Evolutionary conservation across 495 filamentous ascomycete species (phyloP).

Genomic region (Clavariopsis aquatica): DNA sequence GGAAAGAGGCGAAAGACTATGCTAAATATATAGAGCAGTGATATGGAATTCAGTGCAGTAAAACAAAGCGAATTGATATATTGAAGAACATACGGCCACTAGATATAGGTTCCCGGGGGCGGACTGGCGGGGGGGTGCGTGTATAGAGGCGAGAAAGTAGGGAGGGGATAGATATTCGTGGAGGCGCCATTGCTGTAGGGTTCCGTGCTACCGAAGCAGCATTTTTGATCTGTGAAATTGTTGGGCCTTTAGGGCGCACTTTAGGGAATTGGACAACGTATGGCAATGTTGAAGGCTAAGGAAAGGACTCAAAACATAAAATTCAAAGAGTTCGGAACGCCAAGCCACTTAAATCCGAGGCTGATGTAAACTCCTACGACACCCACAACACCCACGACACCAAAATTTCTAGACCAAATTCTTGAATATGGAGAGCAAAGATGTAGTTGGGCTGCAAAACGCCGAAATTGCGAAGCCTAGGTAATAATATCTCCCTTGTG

Average conservation of each 20-base stretch:
- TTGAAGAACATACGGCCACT: not conserved
- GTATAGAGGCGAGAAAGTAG: constrained; percentile 20
- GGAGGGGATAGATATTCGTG: constrained; percentile 9
- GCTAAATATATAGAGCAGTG: too few species aligned
- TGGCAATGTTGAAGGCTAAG: not conserved
- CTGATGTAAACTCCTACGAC: not conserved
- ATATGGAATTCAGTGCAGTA: too few species aligned
- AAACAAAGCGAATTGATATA: not conserved
- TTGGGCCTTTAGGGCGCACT: not conserved
- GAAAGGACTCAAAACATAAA: not conserved
- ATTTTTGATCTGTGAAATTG: not conserved
- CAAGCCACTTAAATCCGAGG: constrained; percentile 23
- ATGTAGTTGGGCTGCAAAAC: constrained; percentile 7
- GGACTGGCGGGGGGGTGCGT: not conserved
- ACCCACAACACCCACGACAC: not conserved
- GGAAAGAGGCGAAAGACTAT: too few species aligned
- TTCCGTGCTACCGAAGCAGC: constrained; percentile 14
- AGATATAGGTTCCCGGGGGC: not conserved
- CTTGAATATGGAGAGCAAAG: not conserved
- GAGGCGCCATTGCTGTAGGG: constrained; percentile 15
- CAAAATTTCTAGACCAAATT: too few species aligned
- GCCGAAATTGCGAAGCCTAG: constrained; percentile 2
- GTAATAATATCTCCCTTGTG: constrained; percentile 1
- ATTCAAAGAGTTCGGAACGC: constrained; percentile 13
- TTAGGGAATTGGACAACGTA: not conserved